phyloP scores from a whole-genome alignment of 768 basidiomycete species.

The Boletus reticulatus region DNA sequence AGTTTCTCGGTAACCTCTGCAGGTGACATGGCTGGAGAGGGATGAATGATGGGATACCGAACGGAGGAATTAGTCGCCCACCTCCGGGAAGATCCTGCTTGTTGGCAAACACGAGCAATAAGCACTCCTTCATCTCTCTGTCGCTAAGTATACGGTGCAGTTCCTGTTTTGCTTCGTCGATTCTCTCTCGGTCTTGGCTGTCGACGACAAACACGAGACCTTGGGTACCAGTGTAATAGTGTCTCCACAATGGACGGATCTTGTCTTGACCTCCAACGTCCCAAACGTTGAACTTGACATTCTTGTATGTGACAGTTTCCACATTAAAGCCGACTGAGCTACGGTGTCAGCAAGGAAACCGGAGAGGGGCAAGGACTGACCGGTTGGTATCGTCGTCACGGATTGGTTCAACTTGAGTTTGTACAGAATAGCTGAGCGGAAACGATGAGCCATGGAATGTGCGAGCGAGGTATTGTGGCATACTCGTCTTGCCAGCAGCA shows the following conservation, averaged over 20 bases:
- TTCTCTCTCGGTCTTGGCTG: slow-evolving; percentile 91
- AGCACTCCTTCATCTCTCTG: slow-evolving; percentile 96
- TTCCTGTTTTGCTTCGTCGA: slow-evolving; percentile 96
- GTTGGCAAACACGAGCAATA: slow-evolving; percentile 98
- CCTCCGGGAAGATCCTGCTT: slow-evolving; percentile 98
- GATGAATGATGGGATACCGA: not conserved
- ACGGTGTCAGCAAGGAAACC: not conserved
- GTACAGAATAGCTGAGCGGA: slow-evolving; percentile 86
- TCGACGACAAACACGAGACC: slow-evolving; percentile 98
- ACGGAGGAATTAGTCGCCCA: slow-evolving; percentile 37
- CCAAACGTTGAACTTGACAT: slow-evolving; percentile 94
- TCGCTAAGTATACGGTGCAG: slow-evolving; percentile 94
- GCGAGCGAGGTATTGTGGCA: slow-evolving; percentile 31
- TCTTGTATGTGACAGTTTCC: slow-evolving; percentile 99
- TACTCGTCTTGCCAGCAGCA: slow-evolving; percentile 98
- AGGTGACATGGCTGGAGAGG: slow-evolving; percentile 82
- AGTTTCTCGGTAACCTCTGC: slow-evolving; percentile 98
- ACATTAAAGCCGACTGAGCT: slow-evolving; percentile 95
- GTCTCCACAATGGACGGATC: slow-evolving; percentile 97
- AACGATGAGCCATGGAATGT: not conserved
- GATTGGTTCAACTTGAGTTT: slow-evolving; percentile 99
- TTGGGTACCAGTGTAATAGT: slow-evolving; percentile 99
- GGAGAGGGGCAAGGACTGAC: slow-evolving; percentile 35
- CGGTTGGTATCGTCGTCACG: slow-evolving; percentile 97
- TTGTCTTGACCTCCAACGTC: slow-evolving; percentile 99